These are phyloP conservation scores for Colletotrichum higginsianum DNA, from an alignment of 2,329 filamentous ascomycete species.

Conservation along the genomic window DNA sequence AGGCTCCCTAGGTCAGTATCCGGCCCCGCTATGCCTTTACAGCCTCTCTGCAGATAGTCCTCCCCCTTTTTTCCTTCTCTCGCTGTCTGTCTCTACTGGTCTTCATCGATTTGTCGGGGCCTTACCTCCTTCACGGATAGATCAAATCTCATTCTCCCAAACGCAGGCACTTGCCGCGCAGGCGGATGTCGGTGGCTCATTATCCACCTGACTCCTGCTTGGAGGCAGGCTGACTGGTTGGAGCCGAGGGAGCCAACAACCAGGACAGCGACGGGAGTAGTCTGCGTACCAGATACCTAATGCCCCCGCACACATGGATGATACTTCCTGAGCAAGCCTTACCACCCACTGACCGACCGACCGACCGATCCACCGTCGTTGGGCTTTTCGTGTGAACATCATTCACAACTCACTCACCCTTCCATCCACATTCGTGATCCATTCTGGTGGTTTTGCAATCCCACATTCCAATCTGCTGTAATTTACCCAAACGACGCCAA, in stretches of 20 bases:
- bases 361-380: neutral
- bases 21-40: neutral
- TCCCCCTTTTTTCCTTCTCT: neutral
- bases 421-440: slow-evolving; percentile 27
- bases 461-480: slow-evolving; percentile 32
- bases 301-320: too few relatives aligned
- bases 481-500: slow-evolving; percentile 22
- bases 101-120: neutral
- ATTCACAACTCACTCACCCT: neutral
- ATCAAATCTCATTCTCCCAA: neutral
- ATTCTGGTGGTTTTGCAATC: slow-evolving; percentile 37
- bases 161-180: neutral
- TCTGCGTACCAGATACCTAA: slow-evolving; percentile 1
- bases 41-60: too few relatives aligned
- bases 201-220: slow-evolving; percentile 20
- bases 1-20: too few relatives aligned
- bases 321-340: slow-evolving; percentile 4
- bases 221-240: too few relatives aligned
- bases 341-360: slow-evolving; percentile 12
- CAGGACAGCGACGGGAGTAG: slow-evolving; percentile 12
- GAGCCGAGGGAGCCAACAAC: slow-evolving; percentile 14
- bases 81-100: neutral
- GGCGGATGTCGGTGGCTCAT: neutral
- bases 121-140: neutral
- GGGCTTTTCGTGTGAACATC: slow-evolving; percentile 24